Evolutionary conservation across 345 rosid species (phyloP), one percentile per base, ranked within the genome.

Genomic region (Iberis pinnata): DNA sequence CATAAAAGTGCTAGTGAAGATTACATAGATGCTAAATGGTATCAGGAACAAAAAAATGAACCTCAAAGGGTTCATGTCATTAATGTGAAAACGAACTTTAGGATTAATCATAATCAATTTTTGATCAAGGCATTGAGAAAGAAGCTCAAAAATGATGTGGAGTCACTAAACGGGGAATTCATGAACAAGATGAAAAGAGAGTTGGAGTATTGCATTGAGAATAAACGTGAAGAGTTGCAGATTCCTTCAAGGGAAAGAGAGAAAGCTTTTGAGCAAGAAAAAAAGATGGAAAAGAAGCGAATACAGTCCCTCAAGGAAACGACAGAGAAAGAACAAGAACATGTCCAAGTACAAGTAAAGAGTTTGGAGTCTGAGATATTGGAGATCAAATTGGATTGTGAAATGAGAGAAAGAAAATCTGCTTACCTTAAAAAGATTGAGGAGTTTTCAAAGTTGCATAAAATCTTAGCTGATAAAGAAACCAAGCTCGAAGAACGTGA

Each of bases 161-260:
- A 83, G 51, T 68, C 69, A 12, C 71, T 88, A 36, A 82, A 83
- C 58, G 97, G 80, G 64, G 90, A 83, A n/a, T 85, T 85, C 65
- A 81, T 77, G 95, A 79, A 73, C 33, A 82, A 79, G 65, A 83
- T 86, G 65, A 85, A 81, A 71, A 76, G 77, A 50, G 95, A 92
- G 69, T 36, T 92, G 62, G 95, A 88, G 68, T 74, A 75, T 57
- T 77, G 85, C 70, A 67, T 85, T 36, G 82, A 80, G 53, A 80
- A 61, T 56, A 85, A 78, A 72, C 79, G 83, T 27, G 97, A 92
- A 60, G 99, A 92, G 48, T 59, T 92, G 42, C 90, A 92, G 60
- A 64, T 74, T 67, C 68, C 79, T 50, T 66, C 79, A 18, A 80
- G 67, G 74, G 97, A 85, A 44, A 80, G 73, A 70, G 88, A 88